Evolutionary conservation across 768 basidiomycete genomes (phyloP), one percentile per base, ranked within the genome.

Genomic region (Mycena vitilis): DNA sequence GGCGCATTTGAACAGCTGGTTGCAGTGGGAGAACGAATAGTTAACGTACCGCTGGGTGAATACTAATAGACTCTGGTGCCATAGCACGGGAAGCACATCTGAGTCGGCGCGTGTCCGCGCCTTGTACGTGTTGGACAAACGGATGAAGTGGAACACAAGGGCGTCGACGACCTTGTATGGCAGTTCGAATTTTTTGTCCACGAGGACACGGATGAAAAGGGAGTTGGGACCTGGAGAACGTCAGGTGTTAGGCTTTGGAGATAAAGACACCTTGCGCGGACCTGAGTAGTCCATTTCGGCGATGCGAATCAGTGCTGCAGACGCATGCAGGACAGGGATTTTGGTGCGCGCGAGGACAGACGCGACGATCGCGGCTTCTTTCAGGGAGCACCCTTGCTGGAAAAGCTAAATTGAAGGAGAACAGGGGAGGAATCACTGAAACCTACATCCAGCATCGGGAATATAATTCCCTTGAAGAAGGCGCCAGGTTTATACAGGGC

Each of bases 161-260:
- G 95, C 93, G 76, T 99, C 98, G 60, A 99, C 89, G 36, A 98
- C 97, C 81, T 99, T 97, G 85, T 96, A 99, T 0, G 98, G 98
- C 37, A 99, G 83, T 68, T 98, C 95, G 77, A 96, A 94, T 78
- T 99, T 99, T 81, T 99, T 99, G 83, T 99, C 98, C 57, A 98
- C 83, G 37, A 99, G 84, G 15, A 99, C 93, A 22, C 98, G 95
- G 77, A 99, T 96, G 84, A 99, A 98, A 23, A 99, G 86, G 13
- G 96, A 98, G 72, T 95, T 98, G 0, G 98, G 93, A 4, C 96
- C 95, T 87, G 85, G 60, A 8, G 16, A 18, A 36, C 18, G 11
- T 59, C 5, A 47, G 51, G 54, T 23, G 23, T 47, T 12, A 20
- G 60, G 34, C 40, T 34, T 22, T 49, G 34, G 40, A 48, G 5